phyloP scores from a whole-genome alignment of 306 rosid genomes.

The Acacia crassicarpa region DNA sequence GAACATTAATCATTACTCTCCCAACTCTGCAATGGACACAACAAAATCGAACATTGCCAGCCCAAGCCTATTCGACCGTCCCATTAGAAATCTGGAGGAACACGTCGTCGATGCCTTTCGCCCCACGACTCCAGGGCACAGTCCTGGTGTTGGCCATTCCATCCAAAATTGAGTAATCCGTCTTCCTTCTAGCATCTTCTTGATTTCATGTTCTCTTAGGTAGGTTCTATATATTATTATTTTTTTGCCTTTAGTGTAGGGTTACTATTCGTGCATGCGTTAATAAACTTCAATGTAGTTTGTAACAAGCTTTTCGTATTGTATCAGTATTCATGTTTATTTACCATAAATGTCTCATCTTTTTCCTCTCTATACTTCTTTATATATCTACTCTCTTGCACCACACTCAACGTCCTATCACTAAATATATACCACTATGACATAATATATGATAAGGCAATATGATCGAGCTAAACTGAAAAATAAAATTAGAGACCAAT shows the following conservation, averaged over 20 bases:
- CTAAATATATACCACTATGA: not conserved
- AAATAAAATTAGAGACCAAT: not conserved
- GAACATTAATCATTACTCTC: slow-evolving; percentile 15
- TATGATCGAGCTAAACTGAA: not conserved
- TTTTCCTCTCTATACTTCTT: not conserved
- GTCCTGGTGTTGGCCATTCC: slow-evolving; percentile 85
- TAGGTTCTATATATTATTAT: not conserved
- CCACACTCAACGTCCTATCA: not conserved
- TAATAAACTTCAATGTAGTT: slow-evolving; percentile 8
- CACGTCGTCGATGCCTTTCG: slow-evolving; percentile 60
- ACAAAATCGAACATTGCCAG: not conserved
- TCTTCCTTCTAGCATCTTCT: not conserved
- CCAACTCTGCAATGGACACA: slow-evolving; percentile 17
- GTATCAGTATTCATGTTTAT: slow-evolving; percentile 9
- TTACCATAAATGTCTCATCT: not conserved
- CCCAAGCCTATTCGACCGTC: not conserved
- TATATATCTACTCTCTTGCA: not conserved
- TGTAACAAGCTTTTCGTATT: not conserved
- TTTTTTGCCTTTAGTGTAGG: not conserved
- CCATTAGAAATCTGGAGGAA: slow-evolving; percentile 28
- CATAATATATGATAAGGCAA: not conserved
- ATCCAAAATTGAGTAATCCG: not conserved
- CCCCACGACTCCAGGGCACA: slow-evolving; percentile 72
- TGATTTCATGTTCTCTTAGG: not conserved
- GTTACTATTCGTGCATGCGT: not conserved